Evolutionary conservation across 169 alveolate genomes (phyloP).

Genomic region (Babesia caballi): DNA sequence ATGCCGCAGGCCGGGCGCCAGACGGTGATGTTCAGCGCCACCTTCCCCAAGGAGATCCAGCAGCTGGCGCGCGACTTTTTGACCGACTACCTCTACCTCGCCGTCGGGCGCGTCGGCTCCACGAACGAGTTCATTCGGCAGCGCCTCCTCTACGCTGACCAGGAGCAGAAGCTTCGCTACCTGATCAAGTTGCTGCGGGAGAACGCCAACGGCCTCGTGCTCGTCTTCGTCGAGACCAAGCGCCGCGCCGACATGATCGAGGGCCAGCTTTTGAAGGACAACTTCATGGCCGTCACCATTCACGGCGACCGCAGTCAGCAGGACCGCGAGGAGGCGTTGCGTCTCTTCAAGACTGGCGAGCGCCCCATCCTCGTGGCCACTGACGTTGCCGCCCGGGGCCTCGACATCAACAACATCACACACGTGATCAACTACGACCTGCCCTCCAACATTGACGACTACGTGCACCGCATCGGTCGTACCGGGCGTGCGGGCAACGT

Average conservation of each 20-base stretch:
- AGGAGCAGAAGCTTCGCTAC: constrained; percentile 81
- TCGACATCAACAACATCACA: constrained; percentile 93
- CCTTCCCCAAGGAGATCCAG: constrained; percentile 90
- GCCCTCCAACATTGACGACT: constrained; percentile 92
- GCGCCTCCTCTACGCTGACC: constrained; percentile 83
- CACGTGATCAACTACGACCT: constrained; percentile 94
- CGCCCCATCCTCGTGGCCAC: constrained; percentile 95
- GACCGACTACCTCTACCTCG: constrained; percentile 82
- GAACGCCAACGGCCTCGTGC: constrained; percentile 71
- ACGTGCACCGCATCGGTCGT: constrained; percentile 95
- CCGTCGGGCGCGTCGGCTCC: constrained; percentile 91
- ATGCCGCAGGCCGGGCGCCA: constrained; percentile 82
- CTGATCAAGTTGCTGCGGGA: constrained; percentile 81
- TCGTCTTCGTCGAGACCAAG: constrained; percentile 85
- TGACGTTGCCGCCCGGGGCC: constrained; percentile 98
- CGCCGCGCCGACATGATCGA: constrained; percentile 88
- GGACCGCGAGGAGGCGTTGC: constrained; percentile 90
- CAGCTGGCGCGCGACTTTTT: constrained; percentile 87
- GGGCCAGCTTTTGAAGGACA: constrained; percentile 73
- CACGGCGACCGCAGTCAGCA: constrained; percentile 95
- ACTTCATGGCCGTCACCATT: constrained; percentile 84
- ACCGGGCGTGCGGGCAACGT: constrained; percentile 98
- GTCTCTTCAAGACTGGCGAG: constrained; percentile 87
- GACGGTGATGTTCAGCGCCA: constrained; percentile 92
- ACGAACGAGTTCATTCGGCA: constrained; percentile 92